These are phyloP conservation scores for Colletotrichum euphorbiae DNA, from an alignment of 2,329 filamentous ascomycete genomes.

Conservation along the genomic window DNA sequence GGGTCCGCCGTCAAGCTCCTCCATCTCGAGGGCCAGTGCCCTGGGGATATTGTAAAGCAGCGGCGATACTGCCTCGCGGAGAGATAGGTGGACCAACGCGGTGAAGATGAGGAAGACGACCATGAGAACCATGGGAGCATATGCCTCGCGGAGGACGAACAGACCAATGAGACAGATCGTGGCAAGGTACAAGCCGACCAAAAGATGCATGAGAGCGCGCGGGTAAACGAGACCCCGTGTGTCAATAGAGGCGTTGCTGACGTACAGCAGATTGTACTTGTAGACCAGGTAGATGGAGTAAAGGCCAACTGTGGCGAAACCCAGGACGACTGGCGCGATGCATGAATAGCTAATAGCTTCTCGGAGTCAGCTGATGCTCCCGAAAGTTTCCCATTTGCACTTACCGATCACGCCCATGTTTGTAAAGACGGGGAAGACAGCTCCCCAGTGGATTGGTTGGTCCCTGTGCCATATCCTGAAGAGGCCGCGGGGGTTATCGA, in stretches of 20 bases:
- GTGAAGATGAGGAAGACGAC: constrained; percentile 81
- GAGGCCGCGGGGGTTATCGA: constrained; percentile 83
- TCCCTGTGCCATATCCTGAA: constrained; percentile 82
- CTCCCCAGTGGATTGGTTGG: constrained; percentile 84
- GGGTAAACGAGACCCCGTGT: constrained; percentile 90
- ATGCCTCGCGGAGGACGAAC: constrained; percentile 75
- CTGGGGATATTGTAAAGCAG: constrained; percentile 84
- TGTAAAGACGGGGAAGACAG: constrained; percentile 82
- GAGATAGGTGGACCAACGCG: constrained; percentile 77
- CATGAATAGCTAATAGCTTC: constrained; percentile 85
- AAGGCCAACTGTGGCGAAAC: constrained; percentile 84
- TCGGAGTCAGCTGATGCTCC: constrained; percentile 25
- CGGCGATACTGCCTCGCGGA: constrained; percentile 80
- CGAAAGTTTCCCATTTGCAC: constrained; percentile 45
- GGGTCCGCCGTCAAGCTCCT: constrained; percentile 51
- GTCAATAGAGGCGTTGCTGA: constrained; percentile 84
- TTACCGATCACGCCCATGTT: constrained; percentile 83
- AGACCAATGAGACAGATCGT: constrained; percentile 87
- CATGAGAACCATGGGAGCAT: constrained; percentile 81
- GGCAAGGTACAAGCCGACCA: constrained; percentile 85
- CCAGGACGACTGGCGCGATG: constrained; percentile 86
- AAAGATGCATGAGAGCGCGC: constrained; percentile 86
- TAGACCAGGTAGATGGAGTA: constrained; percentile 87
- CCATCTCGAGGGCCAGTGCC: constrained; percentile 68
- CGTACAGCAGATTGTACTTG: constrained; percentile 91